phyloP scores from a whole-genome alignment of 805 yeast genomes.

The Lipomyces starkeyi region DNA sequence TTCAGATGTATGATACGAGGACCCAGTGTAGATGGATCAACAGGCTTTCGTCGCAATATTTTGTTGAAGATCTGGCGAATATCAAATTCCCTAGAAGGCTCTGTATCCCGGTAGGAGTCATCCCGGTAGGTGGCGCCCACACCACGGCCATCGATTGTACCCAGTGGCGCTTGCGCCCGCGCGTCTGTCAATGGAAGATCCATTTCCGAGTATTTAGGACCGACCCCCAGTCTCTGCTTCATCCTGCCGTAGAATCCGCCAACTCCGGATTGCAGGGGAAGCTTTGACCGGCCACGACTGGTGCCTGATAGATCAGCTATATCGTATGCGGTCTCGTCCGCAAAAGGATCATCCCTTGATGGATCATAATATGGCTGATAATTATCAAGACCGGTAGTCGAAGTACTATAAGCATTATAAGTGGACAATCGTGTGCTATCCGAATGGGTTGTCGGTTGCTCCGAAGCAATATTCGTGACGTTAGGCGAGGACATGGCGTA shows the following conservation, averaged over 20 bases:
- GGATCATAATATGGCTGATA: slow-evolving; percentile 36
- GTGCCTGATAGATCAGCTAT: neutral
- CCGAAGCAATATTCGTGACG: neutral
- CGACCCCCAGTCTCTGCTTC: slow-evolving; percentile 30
- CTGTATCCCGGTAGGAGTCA: neutral
- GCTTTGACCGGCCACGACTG: slow-evolving; percentile 14
- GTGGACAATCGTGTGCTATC: neutral
- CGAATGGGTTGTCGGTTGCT: neutral
- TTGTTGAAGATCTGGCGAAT: slow-evolving; percentile 17
- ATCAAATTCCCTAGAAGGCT: slow-evolving; percentile 22
- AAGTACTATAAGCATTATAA: neutral
- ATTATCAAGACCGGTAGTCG: slow-evolving; percentile 19
- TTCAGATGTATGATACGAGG: slow-evolving; percentile 74
- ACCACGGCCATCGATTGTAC: slow-evolving; percentile 13
- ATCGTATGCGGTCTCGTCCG: neutral
- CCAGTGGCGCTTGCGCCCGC: slow-evolving; percentile 17
- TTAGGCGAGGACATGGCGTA: neutral
- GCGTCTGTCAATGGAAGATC: slow-evolving; percentile 33
- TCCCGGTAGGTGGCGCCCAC: neutral
- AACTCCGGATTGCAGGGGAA: slow-evolving; percentile 18
- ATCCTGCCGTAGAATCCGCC: slow-evolving; percentile 28
- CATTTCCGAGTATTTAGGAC: slow-evolving; percentile 30
- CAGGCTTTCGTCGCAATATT: slow-evolving; percentile 41
- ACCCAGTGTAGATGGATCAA: slow-evolving; percentile 47
- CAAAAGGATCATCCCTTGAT: slow-evolving; percentile 3